These are phyloP conservation scores for Plasmopara halstedii DNA, from an alignment of 352 stramenopile genomes.

Conservation along the genomic window DNA sequence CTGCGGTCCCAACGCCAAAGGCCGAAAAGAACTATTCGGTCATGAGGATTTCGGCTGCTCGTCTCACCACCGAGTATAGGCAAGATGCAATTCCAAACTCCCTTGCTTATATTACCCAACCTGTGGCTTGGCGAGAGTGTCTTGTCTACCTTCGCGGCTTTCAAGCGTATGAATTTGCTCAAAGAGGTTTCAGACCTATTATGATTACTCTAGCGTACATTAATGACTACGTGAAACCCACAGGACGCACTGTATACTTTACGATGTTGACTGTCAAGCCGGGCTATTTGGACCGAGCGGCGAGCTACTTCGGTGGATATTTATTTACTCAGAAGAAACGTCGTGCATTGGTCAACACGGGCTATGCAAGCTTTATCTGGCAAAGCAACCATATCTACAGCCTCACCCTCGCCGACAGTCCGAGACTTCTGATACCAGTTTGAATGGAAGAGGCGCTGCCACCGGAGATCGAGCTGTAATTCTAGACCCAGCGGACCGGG, in stretches of 20 bases:
- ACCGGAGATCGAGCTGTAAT: neutral
- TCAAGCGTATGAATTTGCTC: neutral
- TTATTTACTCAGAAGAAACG: neutral
- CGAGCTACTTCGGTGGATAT: neutral
- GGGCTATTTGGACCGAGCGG: neutral
- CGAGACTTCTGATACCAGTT: neutral
- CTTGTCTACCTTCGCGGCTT: neutral
- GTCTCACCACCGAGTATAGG: neutral
- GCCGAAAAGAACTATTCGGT: too few relatives aligned
- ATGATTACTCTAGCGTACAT: neutral
- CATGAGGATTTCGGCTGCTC: neutral
- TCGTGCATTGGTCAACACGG: neutral
- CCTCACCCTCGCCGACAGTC: neutral
- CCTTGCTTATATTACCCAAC: neutral
- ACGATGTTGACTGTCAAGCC: neutral
- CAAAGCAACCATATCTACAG: neutral
- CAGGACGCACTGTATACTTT: neutral
- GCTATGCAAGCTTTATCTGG: neutral
- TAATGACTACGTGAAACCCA: neutral
- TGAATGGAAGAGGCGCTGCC: neutral
- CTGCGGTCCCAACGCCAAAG: too few relatives aligned
- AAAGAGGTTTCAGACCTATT: neutral
- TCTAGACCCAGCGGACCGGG: neutral
- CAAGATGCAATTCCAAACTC: neutral
- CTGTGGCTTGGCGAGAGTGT: neutral